Evolutionary conservation across 2,329 filamentous ascomycete species (phyloP).

Genomic region (Ceratocystis albifundus): DNA sequence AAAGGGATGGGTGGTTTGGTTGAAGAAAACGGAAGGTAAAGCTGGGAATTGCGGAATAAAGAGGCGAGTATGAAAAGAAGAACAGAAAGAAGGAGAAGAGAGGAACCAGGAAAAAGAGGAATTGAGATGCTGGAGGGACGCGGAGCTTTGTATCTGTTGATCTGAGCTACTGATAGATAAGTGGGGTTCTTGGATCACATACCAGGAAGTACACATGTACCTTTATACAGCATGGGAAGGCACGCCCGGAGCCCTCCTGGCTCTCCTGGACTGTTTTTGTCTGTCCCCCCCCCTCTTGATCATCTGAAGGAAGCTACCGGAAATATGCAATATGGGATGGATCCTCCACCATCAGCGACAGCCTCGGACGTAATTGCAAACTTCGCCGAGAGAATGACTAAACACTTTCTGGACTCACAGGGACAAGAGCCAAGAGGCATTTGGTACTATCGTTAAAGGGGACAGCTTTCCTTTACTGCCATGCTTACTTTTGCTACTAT

Average conservation of each 20-base stretch:
- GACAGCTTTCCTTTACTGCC: background rate
- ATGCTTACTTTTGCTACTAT: background rate
- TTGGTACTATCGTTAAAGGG: background rate
- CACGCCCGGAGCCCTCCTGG: background rate
- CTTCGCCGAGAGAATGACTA: background rate
- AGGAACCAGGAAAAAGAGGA: constrained; percentile 11
- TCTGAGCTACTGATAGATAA: constrained; percentile 11
- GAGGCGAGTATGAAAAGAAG: background rate
- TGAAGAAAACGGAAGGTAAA: background rate
- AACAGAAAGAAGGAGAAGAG: constrained; percentile 9
- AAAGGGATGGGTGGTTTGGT: background rate
- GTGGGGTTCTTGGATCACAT: background rate
- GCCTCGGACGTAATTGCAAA: background rate
- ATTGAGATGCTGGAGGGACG: background rate
- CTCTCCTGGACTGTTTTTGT: background rate
- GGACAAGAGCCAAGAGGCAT: background rate
- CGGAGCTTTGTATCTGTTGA: constrained; percentile 13
- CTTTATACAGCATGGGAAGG: background rate
- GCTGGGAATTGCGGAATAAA: background rate
- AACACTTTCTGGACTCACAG: background rate
- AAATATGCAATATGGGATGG: constrained; percentile 3
- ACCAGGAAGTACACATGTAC: constrained; percentile 10
- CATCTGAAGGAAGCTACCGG: background rate
- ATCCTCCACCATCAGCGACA: background rate
- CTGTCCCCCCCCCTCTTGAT: background rate